Conservation (phyloP, 176 grass and related monocot species). For the Rhipidocladum racemiflorum region DNA sequence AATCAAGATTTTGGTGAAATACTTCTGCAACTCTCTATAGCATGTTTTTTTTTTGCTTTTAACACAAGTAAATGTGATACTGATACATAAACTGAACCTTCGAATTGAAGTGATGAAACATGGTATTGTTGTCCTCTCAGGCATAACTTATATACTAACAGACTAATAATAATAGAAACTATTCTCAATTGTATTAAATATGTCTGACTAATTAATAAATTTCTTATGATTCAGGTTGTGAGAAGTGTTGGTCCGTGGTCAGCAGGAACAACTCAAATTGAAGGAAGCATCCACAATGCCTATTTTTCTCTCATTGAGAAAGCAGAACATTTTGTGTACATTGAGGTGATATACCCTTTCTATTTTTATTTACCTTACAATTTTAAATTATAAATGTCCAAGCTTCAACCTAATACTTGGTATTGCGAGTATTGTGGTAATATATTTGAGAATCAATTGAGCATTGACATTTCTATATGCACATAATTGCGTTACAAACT, state of each 20-base stretch:
- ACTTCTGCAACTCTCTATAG: no score
- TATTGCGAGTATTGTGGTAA: not conserved
- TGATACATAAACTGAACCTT: not conserved
- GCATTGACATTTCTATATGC: not conserved
- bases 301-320: slow-evolving; percentile 80
- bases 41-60: no score
- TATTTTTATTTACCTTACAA: not conserved
- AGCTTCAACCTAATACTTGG: not conserved
- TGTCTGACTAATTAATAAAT: slow-evolving; percentile 18
- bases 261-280: slow-evolving; percentile 72
- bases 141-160: not conserved
- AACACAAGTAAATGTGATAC: no score
- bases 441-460: not conserved
- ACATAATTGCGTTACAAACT: slow-evolving; percentile 2
- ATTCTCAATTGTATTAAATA: not conserved
- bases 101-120: no score
- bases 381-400: not conserved
- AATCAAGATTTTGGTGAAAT: no score
- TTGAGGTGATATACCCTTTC: slow-evolving; percentile 44
- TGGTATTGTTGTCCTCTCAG: no score
- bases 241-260: slow-evolving; percentile 82
- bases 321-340: slow-evolving; percentile 72
- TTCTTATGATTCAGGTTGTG: slow-evolving; percentile 46
- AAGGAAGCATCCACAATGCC: slow-evolving; percentile 87
- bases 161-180: not conserved